Evolutionary conservation across 1,139 yeast species (phyloP).

Genomic region (Magnusiomyces sp.): DNA sequence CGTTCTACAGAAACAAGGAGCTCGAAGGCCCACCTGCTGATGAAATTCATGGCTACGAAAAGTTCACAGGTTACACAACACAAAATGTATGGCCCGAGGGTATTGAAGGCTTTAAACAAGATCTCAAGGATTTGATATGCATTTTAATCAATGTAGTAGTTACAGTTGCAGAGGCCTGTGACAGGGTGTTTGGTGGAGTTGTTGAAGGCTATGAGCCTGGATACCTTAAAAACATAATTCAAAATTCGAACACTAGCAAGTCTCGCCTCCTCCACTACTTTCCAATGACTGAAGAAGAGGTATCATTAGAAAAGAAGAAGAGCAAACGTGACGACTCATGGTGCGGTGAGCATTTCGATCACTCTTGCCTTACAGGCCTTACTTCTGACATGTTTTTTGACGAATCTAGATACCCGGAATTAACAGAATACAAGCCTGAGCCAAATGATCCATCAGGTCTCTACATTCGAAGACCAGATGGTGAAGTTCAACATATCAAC

Average conservation of each 20-base stretch:
- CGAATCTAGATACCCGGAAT: constrained; percentile 24
- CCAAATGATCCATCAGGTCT: constrained; percentile 48
- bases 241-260: constrained; percentile 47
- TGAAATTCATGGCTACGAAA: constrained; percentile 26
- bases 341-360: constrained; percentile 64
- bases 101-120: constrained; percentile 24
- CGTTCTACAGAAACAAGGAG: constrained; percentile 40
- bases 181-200: constrained; percentile 33
- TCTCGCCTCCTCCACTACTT: constrained; percentile 53
- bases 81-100: constrained; percentile 49
- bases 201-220: constrained; percentile 31
- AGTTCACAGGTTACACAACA: constrained; percentile 40
- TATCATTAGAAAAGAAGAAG: constrained; percentile 17
- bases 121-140: constrained; percentile 32
- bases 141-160: constrained; percentile 46
- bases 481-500: constrained; percentile 41
- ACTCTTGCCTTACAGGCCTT: constrained; percentile 53
- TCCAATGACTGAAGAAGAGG: constrained; percentile 15
- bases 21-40: constrained; percentile 41
- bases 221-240: constrained; percentile 41
- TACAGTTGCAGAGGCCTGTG: constrained; percentile 48
- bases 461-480: constrained; percentile 43
- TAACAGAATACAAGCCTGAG: constrained; percentile 9
- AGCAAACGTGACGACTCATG: constrained; percentile 32
- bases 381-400: constrained; percentile 50